Base-by-base conservation (phyloP, 352 stramenopile genomes). In the Phytophthora citrophthora region DNA sequence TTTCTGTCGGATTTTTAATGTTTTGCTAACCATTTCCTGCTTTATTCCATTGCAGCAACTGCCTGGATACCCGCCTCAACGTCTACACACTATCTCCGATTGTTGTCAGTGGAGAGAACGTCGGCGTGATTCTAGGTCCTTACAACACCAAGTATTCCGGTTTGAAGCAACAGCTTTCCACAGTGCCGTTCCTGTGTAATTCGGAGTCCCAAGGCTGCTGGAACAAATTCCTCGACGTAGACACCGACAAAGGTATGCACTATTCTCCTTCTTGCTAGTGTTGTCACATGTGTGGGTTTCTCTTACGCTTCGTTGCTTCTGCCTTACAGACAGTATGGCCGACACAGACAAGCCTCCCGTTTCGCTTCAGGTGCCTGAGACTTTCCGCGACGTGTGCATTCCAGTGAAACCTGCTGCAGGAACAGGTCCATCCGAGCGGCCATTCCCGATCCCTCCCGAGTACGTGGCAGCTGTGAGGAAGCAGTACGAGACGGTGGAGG, bases 121-220 rank as follows among this genome's bases (percentile, higher is more conserved):
- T 97, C 2, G 93, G 85, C 23, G 97, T 97, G 58, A 83, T 97
- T 57, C 88, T 99, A 48, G 96, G 94, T 13, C 96, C 96, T 2
- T 98, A 98, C 88, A 98, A 98, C 71, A 92, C 92, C 47, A 97
- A 95, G 72, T 99, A 98, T 72, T 82, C 95, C 4, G 84, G 86
- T 9, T 81, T 98, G 16, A 82, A 78, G 34, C 86, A 97, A 43
- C 84, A 96, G 55, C 53, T 96, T 45, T 56, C 60, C 2, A 70
- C 61, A 2, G 59, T 78, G 2, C 65, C 79, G 16, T 83, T 96
- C 48, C 51, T 70, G 7, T 88, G 56, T 26, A 59, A 80, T 46
- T 24, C 76, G 2, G 77, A 91, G 38, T 87, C 74, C 0, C 41
- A 70, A 29, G 86, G 86, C 12, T 70, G 61, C 13, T 95, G 86